Evolutionary conservation across 176 grass and related monocot species (phyloP).

Genomic region (Poa annua): DNA sequence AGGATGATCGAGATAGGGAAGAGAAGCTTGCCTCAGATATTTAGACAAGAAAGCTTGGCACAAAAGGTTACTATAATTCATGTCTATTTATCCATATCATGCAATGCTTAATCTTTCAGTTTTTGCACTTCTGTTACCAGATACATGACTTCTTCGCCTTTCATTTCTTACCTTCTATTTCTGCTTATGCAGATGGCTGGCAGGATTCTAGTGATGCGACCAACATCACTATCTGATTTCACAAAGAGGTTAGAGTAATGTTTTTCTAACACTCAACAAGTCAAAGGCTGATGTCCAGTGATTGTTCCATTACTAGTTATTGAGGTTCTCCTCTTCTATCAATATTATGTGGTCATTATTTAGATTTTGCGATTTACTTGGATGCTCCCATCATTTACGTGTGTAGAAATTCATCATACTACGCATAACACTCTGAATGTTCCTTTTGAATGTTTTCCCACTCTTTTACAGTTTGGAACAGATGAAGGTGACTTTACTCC

Average conservation of each 20-base stretch:
- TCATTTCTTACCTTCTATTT: slow-evolving; percentile 33
- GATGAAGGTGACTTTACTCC: slow-evolving; percentile 82
- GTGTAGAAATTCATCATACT: slow-evolving; percentile 7
- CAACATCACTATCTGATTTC: slow-evolving; percentile 80
- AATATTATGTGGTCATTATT: not conserved
- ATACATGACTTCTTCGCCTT: not conserved
- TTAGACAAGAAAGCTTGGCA: slow-evolving; percentile 78
- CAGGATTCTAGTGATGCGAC: slow-evolving; percentile 78
- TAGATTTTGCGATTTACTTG: slow-evolving; percentile 8
- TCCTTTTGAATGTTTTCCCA: not conserved
- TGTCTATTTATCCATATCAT: not conserved
- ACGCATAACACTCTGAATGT: not conserved
- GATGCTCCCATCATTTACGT: slow-evolving; percentile 1
- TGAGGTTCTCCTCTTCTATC: slow-evolving; percentile 8
- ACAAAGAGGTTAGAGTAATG: slow-evolving; percentile 64
- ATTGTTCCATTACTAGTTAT: not conserved
- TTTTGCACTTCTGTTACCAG: slow-evolving; percentile 17
- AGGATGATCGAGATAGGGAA: slow-evolving; percentile 91
- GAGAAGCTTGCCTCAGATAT: slow-evolving; percentile 95
- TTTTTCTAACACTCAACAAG: slow-evolving; percentile 31
- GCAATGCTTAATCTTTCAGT: slow-evolving; percentile 8
- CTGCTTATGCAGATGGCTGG: slow-evolving; percentile 78
- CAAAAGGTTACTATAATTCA: slow-evolving; percentile 64
- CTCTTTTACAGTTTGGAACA: slow-evolving; percentile 76
- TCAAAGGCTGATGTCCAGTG: slow-evolving; percentile 4